Evolutionary conservation across 208 protist species (phyloP).

Genomic region (Herpetomonas samuelpessoai): DNA sequence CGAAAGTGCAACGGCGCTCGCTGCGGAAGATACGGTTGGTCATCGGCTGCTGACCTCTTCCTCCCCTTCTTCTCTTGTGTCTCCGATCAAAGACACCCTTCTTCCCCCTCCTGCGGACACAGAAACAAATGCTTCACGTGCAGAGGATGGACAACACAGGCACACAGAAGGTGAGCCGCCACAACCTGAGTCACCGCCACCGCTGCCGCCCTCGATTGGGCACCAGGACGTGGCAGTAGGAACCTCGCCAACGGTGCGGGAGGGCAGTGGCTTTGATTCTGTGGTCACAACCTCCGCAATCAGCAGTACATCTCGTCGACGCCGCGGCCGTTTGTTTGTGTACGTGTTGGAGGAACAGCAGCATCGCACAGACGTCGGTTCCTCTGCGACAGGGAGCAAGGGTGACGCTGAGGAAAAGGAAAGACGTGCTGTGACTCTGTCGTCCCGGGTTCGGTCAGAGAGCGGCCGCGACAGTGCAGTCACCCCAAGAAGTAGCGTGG

Average conservation of each 20-base stretch:
- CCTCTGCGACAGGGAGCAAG: too few species aligned
- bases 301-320: not conserved
- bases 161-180: not conserved
- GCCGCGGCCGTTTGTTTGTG: not conserved
- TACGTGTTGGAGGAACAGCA: not conserved
- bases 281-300: not conserved
- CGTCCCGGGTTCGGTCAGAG: too few species aligned
- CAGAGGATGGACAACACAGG: not conserved
- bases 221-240: not conserved
- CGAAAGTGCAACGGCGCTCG: too few species aligned
- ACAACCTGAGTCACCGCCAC: slow-evolving; percentile 1
- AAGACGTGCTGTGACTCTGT: too few species aligned
- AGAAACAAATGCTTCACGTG: too few species aligned
- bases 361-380: not conserved
- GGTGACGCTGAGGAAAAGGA: too few species aligned
- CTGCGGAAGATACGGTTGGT: too few species aligned
- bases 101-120: not conserved
- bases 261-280: not conserved
- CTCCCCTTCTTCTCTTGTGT: too few species aligned
- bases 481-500: too few species aligned
- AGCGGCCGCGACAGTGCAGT: too few species aligned
- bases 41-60: too few species aligned
- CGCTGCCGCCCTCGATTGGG: not conserved
- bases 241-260: not conserved
- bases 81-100: too few species aligned